Conservation (phyloP, 176 grass and related monocot genomes). For the Puccinellia tenuiflora region DNA sequence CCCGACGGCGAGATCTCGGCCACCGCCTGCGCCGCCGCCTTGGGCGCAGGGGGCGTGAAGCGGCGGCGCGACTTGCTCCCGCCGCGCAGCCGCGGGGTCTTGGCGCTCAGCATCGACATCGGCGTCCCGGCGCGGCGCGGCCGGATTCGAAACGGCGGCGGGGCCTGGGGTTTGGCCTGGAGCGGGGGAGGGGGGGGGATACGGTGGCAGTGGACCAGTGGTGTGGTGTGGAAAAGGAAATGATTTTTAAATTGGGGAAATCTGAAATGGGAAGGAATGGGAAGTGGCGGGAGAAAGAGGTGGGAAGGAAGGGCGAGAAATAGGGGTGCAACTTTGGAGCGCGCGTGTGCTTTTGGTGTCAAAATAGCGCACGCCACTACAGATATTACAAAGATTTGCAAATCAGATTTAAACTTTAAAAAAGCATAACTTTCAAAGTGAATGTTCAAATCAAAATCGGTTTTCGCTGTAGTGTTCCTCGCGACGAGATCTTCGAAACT, state of each 20-base stretch:
- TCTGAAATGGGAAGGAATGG: slow-evolving; percentile 9
- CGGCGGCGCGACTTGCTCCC: slow-evolving; percentile 22
- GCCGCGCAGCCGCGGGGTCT: slow-evolving; percentile 32
- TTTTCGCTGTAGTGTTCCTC: too few species aligned
- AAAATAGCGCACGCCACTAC: too few species aligned
- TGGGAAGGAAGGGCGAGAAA: neutral
- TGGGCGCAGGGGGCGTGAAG: neutral
- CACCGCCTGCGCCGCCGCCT: neutral
- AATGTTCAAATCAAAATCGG: too few species aligned
- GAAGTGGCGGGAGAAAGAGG: neutral
- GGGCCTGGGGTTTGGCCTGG: neutral
- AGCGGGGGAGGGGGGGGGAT: neutral
- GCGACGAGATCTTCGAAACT: too few species aligned
- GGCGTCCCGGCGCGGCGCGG: neutral
- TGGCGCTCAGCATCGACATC: slow-evolving; percentile 40
- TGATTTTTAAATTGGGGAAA: neutral
- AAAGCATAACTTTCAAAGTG: too few species aligned
- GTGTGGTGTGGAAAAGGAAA: neutral
- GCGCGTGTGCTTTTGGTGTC: too few species aligned
- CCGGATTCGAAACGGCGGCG: neutral
- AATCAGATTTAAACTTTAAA: too few species aligned
- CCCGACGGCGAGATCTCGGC: slow-evolving; percentile 36
- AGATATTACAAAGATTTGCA: too few species aligned
- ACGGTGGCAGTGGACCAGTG: neutral
- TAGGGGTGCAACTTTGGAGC: too few species aligned